phyloP scores from a whole-genome alignment of 768 basidiomycete genomes.

The Termitomyces sp. region DNA sequence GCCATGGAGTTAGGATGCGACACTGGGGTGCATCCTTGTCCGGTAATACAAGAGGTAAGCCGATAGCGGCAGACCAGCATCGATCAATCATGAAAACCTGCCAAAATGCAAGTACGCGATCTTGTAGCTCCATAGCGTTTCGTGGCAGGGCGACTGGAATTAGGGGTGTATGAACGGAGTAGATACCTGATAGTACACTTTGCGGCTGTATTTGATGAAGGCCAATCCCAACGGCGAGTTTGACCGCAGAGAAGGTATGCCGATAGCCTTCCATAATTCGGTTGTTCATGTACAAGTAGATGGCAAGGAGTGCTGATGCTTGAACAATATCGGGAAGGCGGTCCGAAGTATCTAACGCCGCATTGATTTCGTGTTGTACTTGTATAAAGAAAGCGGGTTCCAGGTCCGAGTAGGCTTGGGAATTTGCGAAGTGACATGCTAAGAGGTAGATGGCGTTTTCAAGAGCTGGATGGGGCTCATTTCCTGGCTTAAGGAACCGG shows the following conservation, averaged over 20 bases:
- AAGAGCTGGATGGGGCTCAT: conserved; percentile 49
- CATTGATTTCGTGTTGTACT: conserved; percentile 43
- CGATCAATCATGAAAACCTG: conserved; percentile 59
- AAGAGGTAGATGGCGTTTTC: conserved; percentile 58
- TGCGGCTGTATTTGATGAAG: conserved; percentile 44
- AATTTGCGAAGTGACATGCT: conserved; percentile 48
- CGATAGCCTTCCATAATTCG: conserved; percentile 54
- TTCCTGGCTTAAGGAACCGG: conserved; percentile 29
- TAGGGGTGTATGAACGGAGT: conserved; percentile 13
- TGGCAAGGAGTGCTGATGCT: conserved; percentile 52
- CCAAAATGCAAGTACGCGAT: conserved; percentile 53
- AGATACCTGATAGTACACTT: conserved; percentile 8
- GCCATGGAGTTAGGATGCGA: conserved; percentile 50
- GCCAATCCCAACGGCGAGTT: conserved; percentile 56
- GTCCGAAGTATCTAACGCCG: conserved; percentile 48
- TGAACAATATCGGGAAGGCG: conserved; percentile 54
- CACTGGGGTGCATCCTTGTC: conserved; percentile 42
- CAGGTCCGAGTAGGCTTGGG: conserved; percentile 31
- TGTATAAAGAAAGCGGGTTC: conserved; percentile 44
- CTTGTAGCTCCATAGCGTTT: conserved; percentile 36
- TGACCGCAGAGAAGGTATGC: conserved; percentile 52
- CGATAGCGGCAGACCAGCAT: conserved; percentile 51
- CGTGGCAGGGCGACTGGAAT: conserved; percentile 27
- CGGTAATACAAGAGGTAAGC: conserved; percentile 46
- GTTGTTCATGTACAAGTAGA: conserved; percentile 54